Evolutionary conservation across 164 flowering plant species (phyloP).

Genomic region (Umbellularia californica): DNA sequence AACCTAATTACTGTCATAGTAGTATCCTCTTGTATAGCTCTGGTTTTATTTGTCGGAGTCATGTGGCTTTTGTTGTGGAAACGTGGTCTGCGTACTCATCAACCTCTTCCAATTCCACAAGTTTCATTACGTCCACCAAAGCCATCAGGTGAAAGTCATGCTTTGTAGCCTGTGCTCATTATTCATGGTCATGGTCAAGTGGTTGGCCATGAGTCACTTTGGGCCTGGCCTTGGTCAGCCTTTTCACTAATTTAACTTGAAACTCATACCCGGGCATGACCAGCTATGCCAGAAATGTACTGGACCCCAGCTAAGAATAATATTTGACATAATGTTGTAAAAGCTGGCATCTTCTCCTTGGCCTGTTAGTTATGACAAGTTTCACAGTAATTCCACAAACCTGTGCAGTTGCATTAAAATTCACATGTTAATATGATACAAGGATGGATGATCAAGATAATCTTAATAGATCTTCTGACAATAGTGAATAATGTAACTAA

Average conservation of each 20-base stretch:
- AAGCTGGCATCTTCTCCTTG: background rate
- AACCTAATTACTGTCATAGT: conserved; percentile 59
- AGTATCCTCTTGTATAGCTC: conserved; percentile 50
- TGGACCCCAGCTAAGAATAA: no score
- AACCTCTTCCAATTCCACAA: conserved; percentile 25
- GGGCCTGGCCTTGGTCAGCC: background rate
- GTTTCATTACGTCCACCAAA: conserved; percentile 31
- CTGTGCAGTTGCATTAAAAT: no score
- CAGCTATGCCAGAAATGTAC: no score
- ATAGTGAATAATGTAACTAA: no score
- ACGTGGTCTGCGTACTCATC: conserved; percentile 13
- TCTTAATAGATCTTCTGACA: no score
- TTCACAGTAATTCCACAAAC: no score
- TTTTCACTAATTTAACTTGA: no score
- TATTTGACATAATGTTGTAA: no score
- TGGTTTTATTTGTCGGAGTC: conserved; percentile 39
- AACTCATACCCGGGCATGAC: no score
- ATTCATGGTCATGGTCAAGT: background rate
- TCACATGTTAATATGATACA: no score
- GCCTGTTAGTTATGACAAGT: background rate
- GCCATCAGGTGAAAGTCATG: conserved; percentile 43
- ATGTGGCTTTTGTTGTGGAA: conserved; percentile 46
- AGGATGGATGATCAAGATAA: no score
- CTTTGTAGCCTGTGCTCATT: background rate
- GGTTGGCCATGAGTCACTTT: background rate